Base-by-base conservation (phyloP, 2,329 filamentous ascomycete species). In the Calonectria montana region DNA sequence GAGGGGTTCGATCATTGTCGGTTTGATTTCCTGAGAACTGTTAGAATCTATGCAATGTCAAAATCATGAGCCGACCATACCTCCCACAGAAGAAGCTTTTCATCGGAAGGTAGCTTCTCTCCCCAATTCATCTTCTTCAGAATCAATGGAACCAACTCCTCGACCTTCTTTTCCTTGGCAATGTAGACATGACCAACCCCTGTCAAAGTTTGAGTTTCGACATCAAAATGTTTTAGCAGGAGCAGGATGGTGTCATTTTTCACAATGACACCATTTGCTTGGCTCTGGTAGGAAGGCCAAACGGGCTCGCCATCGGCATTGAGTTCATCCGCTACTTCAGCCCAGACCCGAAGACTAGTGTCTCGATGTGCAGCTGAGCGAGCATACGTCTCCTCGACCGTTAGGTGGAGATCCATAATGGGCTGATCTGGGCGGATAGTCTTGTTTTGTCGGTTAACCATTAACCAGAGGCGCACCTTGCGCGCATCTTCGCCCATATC, bases 361-460 rank as follows among this genome's bases (percentile, higher is more conserved):
- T 97, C 85, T 85, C 94, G 81, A 87, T 88, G 86, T 18, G 93
- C 86, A 1, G 87, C 84, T 4, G 88, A 86, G 47, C 88, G 84
- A 15, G 83, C 81, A 74, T 86, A 90, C 0, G 87, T 86, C 70
- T 98, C 95, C 76, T 96, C 94, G 16, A 97, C 87, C 0, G 92
- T 96, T 82, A 94, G 93, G 6, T 92, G 89, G 2, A 91, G 85
- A 79, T 97, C 95, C 81, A 91, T 90, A 61, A 99, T 91, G 0
- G 95, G 94, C 70, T 94, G 92, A 81, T 99, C 97, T 0, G 97
- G 97, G 21, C 97, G 91, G 43, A 95, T 93, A 0, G 97, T 99
- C 84, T 98, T 98, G 82, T 99, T 99, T 82, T 99, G 97, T 13
- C 97, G 93, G 81, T 98, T 98, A 1, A 99, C 97, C 96, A 99